Evolutionary conservation across 306 rosid genomes (phyloP).

Genomic region (Quercus agrifolia): DNA sequence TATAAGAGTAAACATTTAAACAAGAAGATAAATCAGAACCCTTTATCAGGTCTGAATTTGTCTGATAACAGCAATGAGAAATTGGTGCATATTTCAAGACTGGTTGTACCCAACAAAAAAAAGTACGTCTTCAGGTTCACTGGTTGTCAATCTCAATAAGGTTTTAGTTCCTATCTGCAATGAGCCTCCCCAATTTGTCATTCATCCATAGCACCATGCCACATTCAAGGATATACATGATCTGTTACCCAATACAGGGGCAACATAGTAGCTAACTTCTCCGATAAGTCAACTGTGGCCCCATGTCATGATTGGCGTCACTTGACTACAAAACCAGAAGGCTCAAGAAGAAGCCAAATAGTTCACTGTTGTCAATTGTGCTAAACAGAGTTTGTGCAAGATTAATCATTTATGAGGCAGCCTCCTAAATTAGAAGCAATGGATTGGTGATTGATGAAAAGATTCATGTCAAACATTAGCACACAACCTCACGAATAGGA

Average conservation of each 20-base stretch:
- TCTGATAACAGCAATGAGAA: neutral
- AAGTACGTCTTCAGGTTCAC: neutral
- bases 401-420: neutral
- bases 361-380: neutral
- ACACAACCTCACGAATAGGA: neutral
- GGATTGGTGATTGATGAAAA: neutral
- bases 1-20: neutral
- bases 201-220: neutral
- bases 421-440: neutral
- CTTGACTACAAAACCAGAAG: neutral
- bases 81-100: neutral
- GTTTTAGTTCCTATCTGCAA: neutral
- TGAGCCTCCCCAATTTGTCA: neutral
- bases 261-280: neutral
- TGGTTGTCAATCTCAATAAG: neutral
- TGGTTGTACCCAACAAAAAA: too few relatives aligned
- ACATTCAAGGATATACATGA: neutral
- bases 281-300: neutral
- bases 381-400: neutral
- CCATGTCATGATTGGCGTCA: neutral
- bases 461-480: neutral
- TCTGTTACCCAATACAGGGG: neutral
- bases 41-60: neutral
- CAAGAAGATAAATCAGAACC: neutral
- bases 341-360: neutral